A percentile compares a stretch with the other conserved stretches of the same genome.
These are phyloP conservation scores for Podospora pseudoanserina DNA, from an alignment of 495 filamentous ascomycete species.

Conservation along the genomic window DNA sequence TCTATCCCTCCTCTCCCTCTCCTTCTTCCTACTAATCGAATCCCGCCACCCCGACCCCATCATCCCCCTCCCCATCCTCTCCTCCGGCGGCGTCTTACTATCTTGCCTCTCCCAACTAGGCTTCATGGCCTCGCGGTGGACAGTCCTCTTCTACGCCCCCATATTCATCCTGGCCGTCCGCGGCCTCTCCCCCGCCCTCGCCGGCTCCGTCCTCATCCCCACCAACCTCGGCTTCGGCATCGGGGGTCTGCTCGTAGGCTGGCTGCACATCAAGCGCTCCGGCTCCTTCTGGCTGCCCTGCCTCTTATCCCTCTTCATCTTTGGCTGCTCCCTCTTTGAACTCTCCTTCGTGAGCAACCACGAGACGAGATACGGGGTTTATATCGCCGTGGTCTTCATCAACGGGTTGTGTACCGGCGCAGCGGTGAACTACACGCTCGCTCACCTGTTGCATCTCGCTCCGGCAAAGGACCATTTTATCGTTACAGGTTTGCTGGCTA, in stretches of 20 bases:
- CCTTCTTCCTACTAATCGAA: conserved; percentile 60
- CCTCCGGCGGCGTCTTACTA: conserved; percentile 59
- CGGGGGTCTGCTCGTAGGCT: conserved; percentile 66
- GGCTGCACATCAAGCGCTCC: conserved; percentile 62
- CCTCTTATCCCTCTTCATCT: conserved; percentile 51
- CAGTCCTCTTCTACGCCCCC: conserved; percentile 72
- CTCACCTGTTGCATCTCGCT: conserved; percentile 69
- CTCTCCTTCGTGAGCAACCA: conserved; percentile 52
- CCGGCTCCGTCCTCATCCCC: conserved; percentile 68
- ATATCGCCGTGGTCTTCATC: conserved; percentile 54
- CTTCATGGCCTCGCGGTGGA: conserved; percentile 74
- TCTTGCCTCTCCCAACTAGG: conserved; percentile 65
- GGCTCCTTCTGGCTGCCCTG: conserved; percentile 63
- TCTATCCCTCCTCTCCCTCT: conserved; percentile 51
- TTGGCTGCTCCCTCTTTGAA: conserved; percentile 47
- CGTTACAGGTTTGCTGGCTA: conserved; percentile 64
- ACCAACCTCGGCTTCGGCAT: conserved; percentile 71
- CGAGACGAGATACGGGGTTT: conserved; percentile 41
- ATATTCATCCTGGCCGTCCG: conserved; percentile 69
- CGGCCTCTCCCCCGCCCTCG: conserved; percentile 59
- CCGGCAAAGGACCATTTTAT: conserved; percentile 61
- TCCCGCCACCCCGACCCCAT: conserved; percentile 58
- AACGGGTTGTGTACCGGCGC: conserved; percentile 70
- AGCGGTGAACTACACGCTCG: conserved; percentile 70
- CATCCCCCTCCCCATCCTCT: conserved; percentile 62